A percentile compares a stretch with the other conserved stretches of the same genome.
Conservation (phyloP, 169 alveolate genomes). For the Cryptosporidium parvum region DNA sequence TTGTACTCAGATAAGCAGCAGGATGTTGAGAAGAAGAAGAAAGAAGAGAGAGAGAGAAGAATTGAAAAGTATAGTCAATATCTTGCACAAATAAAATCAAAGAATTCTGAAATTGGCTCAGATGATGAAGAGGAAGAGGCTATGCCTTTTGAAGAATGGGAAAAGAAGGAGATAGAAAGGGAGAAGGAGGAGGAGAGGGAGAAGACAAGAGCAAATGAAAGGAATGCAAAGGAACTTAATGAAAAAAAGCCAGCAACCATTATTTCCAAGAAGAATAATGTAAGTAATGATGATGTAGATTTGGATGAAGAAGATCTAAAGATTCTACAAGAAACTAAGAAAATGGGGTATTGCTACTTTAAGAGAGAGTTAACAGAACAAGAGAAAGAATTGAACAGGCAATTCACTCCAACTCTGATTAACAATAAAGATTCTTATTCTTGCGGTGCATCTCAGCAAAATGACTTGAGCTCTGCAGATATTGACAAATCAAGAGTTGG, state of each 20-base stretch:
- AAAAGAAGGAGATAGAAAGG: constrained; percentile 81
- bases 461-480: constrained; percentile 50
- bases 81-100: constrained; percentile 77
- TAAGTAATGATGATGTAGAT: constrained; percentile 79
- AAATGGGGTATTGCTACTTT: constrained; percentile 90
- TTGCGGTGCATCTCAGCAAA: not conserved
- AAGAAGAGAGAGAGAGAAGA: constrained; percentile 81
- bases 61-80: constrained; percentile 81
- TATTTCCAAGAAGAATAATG: constrained; percentile 67
- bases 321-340: constrained; percentile 86
- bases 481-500: constrained; percentile 71
- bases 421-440: constrained; percentile 50
- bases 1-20: constrained; percentile 83
- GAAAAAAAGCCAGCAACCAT: constrained; percentile 74
- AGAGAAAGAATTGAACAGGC: constrained; percentile 77
- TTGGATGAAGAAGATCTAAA: constrained; percentile 88
- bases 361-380: constrained; percentile 81
- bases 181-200: constrained; percentile 78
- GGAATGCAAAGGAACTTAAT: constrained; percentile 77
- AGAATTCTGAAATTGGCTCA: constrained; percentile 67
- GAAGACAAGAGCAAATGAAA: constrained; percentile 76
- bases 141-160: constrained; percentile 81
- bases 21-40: constrained; percentile 81
- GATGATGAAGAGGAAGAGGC: constrained; percentile 78
- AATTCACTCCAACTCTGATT: constrained; percentile 65